These are phyloP conservation scores for Cryptococcus hybrid DNA, from an alignment of 1,284 basidiomycete genomes.

Conservation along the genomic window DNA sequence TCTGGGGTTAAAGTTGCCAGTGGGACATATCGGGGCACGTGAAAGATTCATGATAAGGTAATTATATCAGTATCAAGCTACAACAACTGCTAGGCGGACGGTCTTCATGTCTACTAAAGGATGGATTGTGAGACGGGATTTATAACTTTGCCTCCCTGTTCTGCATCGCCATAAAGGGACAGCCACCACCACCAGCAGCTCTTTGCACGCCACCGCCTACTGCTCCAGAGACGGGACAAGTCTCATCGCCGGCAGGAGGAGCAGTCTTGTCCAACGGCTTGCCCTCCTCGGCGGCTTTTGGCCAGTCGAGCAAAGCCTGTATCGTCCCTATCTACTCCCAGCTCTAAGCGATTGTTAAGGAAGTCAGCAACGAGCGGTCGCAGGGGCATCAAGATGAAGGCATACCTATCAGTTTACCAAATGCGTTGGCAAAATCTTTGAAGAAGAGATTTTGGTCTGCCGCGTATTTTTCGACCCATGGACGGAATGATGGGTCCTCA, in stretches of 20 bases:
- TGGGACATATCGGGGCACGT: no score
- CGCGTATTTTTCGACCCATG: conserved; percentile 54
- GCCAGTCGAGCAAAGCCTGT: conserved; percentile 45
- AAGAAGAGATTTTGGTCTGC: conserved; percentile 58
- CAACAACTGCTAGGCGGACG: no score
- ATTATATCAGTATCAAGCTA: no score
- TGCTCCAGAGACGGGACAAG: conserved; percentile 44
- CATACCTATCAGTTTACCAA: conserved; percentile 48
- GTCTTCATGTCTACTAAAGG: no score
- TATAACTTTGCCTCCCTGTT: conserved; percentile 13
- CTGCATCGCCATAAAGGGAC: conserved; percentile 5
- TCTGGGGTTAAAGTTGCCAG: no score
- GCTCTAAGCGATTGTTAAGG: conserved; percentile 26
- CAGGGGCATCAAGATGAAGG: not conserved
- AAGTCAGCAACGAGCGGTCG: not conserved
- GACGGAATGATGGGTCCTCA: conserved; percentile 47
- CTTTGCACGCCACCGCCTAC: conserved; percentile 4
- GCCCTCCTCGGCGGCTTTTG: no score
- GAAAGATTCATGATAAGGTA: no score
- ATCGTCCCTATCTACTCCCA: conserved; percentile 51
- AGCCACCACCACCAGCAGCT: not conserved
- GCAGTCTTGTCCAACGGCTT: conserved; percentile 38
- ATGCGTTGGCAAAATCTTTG: conserved; percentile 54
- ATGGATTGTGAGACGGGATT: not conserved
- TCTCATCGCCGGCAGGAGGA: conserved; percentile 20